Base-by-base conservation (phyloP, 2,329 filamentous ascomycete genomes). In the Colletotrichum somersetense region DNA sequence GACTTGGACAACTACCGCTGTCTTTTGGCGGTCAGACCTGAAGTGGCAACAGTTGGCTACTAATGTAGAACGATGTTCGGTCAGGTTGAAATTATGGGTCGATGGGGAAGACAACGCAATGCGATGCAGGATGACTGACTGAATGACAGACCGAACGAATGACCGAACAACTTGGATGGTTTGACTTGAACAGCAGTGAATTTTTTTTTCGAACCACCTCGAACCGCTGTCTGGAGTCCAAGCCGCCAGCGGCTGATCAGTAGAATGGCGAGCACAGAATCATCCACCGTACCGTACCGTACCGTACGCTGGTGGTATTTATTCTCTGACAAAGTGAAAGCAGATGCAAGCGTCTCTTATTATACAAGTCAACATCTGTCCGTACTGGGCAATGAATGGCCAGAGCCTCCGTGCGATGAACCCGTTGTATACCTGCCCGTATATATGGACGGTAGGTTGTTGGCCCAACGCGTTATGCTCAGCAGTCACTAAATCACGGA, bases 11-110 rank as follows among this genome's bases (percentile, higher is more conserved):
- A 46, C 38, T 65, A 38, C 12, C 16, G 53, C 38, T 44, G 66
- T 40, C n/a, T 72, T 61, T 52, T 62, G 61, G 69, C 72, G 72
- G 72, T 74, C 69, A 74, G 69, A 69, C 72, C 68, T 56, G 58
- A 71, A 26, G 38, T 18, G 61, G 44, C 48, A 62, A 57, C 42
- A 63, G 23, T 35, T 48, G 58, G 48, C 62, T 55, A 30, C 48
- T 58, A 38, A 2, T 38, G 35, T 38, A 33, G 38, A n/a, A 68
- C 64, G 38, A 30, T 55, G 8, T 55, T 26, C 23, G 38, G 40
- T 74, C 61, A 62, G 62, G 72, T 69, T 62, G 61, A 58, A 74
- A 73, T 42, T 56, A 72, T 69, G 69, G 72, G 64, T 63, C 62
- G 53, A 50, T 59, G 58, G 64, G 42, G 67, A 26, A 48, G 69